These are phyloP conservation scores for Hebeloma cylindrosporum DNA, from an alignment of 768 basidiomycete genomes.

Conservation along the genomic window DNA sequence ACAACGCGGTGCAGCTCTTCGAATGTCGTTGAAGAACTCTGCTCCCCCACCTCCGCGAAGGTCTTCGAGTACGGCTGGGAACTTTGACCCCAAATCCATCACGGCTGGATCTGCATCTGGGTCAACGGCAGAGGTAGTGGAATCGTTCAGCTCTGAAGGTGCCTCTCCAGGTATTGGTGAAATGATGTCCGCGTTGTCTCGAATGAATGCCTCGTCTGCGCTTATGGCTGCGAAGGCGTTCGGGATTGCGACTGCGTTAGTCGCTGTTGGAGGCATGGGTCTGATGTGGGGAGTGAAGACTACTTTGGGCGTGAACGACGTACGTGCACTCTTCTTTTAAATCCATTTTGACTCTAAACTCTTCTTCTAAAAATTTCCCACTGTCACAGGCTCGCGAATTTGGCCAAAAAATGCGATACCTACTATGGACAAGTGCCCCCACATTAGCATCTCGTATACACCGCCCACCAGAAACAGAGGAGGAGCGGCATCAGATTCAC, in stretches of 20 bases:
- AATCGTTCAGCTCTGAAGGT: conserved; percentile 24
- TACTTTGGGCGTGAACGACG: conserved; percentile 54
- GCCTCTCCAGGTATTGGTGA: conserved; percentile 30
- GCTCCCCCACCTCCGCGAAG: conserved; percentile 33
- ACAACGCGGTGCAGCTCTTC: conserved; percentile 14
- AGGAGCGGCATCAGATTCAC: conserved; percentile 22
- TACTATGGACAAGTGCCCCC: conserved; percentile 49
- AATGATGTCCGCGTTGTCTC: conserved; percentile 37
- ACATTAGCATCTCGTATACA: conserved; percentile 52
- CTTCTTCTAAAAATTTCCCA: neutral
- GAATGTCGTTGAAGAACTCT: conserved; percentile 25
- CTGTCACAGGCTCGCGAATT: conserved; percentile 58
- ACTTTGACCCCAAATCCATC: conserved; percentile 7
- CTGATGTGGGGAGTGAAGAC: conserved; percentile 51
- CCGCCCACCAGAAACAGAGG: conserved; percentile 36
- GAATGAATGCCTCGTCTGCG: conserved; percentile 46
- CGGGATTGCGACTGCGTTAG: conserved; percentile 60
- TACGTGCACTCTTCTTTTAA: conserved; percentile 32
- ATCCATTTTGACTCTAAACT: neutral
- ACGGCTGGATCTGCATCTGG: conserved; percentile 5
- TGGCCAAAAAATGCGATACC: conserved; percentile 52
- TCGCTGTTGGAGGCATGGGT: conserved; percentile 44
- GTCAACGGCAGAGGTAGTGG: conserved; percentile 14
- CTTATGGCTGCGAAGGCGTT: conserved; percentile 64
- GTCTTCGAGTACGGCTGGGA: conserved; percentile 5